phyloP scores from a whole-genome alignment of 176 grass and related monocot species.

The Oryza meridionalis region DNA sequence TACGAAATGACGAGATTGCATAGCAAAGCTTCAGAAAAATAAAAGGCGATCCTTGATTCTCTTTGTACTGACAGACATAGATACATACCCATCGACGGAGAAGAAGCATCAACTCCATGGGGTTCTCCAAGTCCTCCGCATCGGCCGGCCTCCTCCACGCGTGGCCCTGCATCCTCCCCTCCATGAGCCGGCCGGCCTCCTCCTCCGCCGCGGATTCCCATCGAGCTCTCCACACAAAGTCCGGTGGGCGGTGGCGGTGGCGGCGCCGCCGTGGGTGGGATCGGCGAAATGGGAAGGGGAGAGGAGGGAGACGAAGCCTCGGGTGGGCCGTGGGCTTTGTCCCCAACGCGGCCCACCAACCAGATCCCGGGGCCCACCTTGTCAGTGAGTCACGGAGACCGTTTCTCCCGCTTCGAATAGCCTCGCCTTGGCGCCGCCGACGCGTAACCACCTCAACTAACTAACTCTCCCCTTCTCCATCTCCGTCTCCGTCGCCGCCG shows the following conservation, averaged over 20 bases:
- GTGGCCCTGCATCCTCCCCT: too few relatives aligned
- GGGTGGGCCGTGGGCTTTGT: too few relatives aligned
- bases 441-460: neutral
- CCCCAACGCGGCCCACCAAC: neutral
- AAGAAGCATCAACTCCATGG: too few relatives aligned
- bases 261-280: neutral
- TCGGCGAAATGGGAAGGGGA: too few relatives aligned
- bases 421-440: constrained; percentile 9
- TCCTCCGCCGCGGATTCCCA: neutral
- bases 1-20: too few relatives aligned
- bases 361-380: neutral
- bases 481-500: neutral
- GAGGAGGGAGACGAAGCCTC: too few relatives aligned
- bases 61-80: too few relatives aligned
- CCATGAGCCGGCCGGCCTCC: neutral
- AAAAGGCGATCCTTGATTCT: too few relatives aligned
- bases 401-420: constrained; percentile 1
- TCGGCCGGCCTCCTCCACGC: neutral
- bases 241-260: neutral
- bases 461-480: neutral
- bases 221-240: neutral
- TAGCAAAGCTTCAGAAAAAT: too few relatives aligned
- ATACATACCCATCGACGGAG: too few relatives aligned
- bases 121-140: too few relatives aligned
- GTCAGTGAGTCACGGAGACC: neutral